phyloP scores from a whole-genome alignment of 2,329 filamentous ascomycete genomes.

The Monilinia fructicola region DNA sequence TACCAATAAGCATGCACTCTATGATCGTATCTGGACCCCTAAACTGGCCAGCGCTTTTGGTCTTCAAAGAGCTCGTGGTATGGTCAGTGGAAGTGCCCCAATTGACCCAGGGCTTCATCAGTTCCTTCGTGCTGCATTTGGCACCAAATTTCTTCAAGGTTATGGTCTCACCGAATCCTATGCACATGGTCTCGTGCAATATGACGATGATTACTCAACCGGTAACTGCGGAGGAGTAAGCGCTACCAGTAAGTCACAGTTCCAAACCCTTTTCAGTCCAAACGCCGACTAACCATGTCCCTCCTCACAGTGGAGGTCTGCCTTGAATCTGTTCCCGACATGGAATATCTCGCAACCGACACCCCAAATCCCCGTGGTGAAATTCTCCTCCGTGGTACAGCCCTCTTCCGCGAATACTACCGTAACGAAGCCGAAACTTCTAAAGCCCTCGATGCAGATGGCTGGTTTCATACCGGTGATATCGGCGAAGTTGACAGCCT shows the following conservation, averaged over 20 bases:
- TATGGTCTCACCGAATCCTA: constrained; percentile 96
- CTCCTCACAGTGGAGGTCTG: constrained; percentile 66
- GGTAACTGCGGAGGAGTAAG: constrained; percentile 80
- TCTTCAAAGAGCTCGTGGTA: constrained; percentile 67
- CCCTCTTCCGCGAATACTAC: constrained; percentile 83
- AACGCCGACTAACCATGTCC: background rate
- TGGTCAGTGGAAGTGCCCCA: constrained; percentile 88
- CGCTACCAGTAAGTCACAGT: constrained; percentile 40
- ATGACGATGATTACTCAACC: constrained; percentile 65
- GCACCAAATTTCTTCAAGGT: constrained; percentile 77
- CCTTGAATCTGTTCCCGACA: constrained; percentile 83
- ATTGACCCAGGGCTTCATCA: constrained; percentile 85
- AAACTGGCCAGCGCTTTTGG: constrained; percentile 85
- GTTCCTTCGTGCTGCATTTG: constrained; percentile 83
- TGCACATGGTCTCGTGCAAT: constrained; percentile 71
- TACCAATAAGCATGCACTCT: constrained; percentile 75
- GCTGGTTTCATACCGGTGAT: constrained; percentile 97
- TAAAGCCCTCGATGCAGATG: constrained; percentile 79
- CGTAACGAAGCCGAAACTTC: constrained; percentile 85
- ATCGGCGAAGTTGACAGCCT: constrained; percentile 81
- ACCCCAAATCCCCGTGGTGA: constrained; percentile 89
- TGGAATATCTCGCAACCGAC: constrained; percentile 88
- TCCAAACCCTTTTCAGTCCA: background rate
- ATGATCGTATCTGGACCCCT: constrained; percentile 85
- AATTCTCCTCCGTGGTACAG: constrained; percentile 77